phyloP scores from a whole-genome alignment of 1,139 yeast genomes.

The Sugiyamaella neomexicana region DNA sequence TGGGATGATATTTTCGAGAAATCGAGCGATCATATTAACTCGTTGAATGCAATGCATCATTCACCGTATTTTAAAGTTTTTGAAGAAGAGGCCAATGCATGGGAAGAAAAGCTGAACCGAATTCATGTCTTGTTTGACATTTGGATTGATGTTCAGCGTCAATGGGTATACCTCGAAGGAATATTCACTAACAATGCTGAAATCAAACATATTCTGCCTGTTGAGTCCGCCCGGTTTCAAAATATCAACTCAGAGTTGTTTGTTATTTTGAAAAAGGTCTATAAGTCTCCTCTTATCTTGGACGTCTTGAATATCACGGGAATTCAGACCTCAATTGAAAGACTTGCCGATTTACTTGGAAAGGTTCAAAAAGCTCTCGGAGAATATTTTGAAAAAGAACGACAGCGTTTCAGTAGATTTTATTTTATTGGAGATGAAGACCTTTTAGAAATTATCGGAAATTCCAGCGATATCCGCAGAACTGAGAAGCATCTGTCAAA shows the following conservation, averaged over 20 bases:
- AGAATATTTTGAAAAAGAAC: constrained; percentile 77
- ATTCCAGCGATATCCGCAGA: constrained; percentile 50
- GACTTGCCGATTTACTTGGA: constrained; percentile 55
- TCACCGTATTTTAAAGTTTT: constrained; percentile 65
- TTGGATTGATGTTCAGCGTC: constrained; percentile 87
- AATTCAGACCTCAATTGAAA: constrained; percentile 50
- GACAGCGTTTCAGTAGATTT: constrained; percentile 77
- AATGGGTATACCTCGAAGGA: constrained; percentile 85
- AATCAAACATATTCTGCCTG: constrained; percentile 62
- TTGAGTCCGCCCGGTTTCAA: constrained; percentile 68
- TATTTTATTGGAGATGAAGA: constrained; percentile 92
- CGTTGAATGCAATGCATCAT: constrained; percentile 67
- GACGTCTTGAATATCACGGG: constrained; percentile 60
- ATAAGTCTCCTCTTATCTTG: constrained; percentile 53
- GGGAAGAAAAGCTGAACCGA: constrained; percentile 58
- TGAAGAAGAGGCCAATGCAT: constrained; percentile 55
- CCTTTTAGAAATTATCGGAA: constrained; percentile 77
- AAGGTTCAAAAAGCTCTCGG: constrained; percentile 67
- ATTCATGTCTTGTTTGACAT: constrained; percentile 57
- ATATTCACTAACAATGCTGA: constrained; percentile 63
- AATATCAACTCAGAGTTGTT: constrained; percentile 64
- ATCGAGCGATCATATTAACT: constrained; percentile 60
- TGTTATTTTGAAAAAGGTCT: constrained; percentile 52
- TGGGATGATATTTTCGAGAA: constrained; percentile 67
- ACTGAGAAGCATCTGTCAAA: constrained; percentile 66